Percentiles rank a stretch among this genome's conserved stretches.
Evolutionary conservation across 2,329 filamentous ascomycete genomes (phyloP).

Genomic region (Eutypa lata): DNA sequence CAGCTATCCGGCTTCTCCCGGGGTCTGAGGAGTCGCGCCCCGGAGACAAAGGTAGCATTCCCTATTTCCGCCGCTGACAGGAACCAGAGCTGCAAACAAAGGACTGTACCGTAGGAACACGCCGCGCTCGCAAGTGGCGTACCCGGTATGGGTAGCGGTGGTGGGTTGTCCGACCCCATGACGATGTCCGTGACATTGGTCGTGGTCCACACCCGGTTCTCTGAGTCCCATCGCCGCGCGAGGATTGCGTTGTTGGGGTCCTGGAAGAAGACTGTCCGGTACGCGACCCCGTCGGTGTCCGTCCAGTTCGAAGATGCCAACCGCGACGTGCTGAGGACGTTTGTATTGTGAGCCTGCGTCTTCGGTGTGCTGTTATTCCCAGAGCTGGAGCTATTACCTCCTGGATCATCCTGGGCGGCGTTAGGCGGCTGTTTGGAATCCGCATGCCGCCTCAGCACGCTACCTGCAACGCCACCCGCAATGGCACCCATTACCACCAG

Average conservation of each 20-base stretch:
- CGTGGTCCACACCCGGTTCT: constrained; percentile 18
- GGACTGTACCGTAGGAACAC: constrained; percentile 5
- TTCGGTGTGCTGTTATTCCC: background rate
- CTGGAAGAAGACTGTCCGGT: constrained; percentile 24
- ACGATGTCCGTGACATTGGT: constrained; percentile 14
- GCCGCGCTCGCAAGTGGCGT: constrained; percentile 13
- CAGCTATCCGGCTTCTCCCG: constrained; percentile 10
- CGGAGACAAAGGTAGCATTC: constrained; percentile 4
- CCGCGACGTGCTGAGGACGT: constrained; percentile 14
- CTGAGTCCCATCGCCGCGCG: constrained; percentile 23
- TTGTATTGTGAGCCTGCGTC: constrained; percentile 3
- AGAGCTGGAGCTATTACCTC: background rate
- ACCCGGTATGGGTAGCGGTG: constrained; percentile 5
- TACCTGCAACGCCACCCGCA: constrained; percentile 17
- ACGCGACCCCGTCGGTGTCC: constrained; percentile 12
- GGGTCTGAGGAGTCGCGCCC: constrained; percentile 7
- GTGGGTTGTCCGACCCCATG: constrained; percentile 8
- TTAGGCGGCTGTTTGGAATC: background rate
- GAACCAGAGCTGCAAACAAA: constrained; percentile 14
- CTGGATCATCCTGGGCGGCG: background rate
- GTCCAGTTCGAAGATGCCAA: constrained; percentile 25
- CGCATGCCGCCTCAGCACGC: constrained; percentile 4
- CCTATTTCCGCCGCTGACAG: constrained; percentile 1
- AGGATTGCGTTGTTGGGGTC: constrained; percentile 18
- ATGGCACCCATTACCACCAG: constrained; percentile 14